Conservation (phyloP, 2,329 filamentous ascomycete species). For the Alternaria arbusti region DNA sequence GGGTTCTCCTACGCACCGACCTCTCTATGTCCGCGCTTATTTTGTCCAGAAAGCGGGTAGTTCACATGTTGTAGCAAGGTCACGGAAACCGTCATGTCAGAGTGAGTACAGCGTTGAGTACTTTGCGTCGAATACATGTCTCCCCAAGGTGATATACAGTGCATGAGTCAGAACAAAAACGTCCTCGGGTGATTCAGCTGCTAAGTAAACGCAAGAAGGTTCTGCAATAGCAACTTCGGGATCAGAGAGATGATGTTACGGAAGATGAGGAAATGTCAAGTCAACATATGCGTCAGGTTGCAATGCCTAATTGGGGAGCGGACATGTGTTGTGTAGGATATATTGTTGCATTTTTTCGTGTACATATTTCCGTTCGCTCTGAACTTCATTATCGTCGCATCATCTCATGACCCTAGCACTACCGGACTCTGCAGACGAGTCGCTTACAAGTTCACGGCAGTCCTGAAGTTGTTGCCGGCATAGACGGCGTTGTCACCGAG, state of each 20-base stretch:
- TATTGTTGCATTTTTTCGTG: slow-evolving; percentile 11
- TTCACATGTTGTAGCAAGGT: neutral
- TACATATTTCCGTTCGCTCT: slow-evolving; percentile 4
- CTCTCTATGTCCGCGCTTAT: neutral
- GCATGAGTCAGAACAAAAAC: neutral
- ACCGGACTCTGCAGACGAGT: neutral
- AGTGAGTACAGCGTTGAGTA: neutral
- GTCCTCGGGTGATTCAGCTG: neutral
- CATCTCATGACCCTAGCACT: neutral
- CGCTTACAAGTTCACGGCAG: slow-evolving; percentile 72
- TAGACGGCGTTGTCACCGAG: slow-evolving; percentile 84
- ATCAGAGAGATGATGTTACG: neutral
- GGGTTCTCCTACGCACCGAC: neutral
- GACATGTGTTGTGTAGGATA: neutral
- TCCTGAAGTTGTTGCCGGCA: slow-evolving; percentile 92
- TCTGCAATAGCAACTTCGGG: neutral
- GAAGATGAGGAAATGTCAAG: neutral
- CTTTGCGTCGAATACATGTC: neutral
- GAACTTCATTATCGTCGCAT: slow-evolving; percentile 11
- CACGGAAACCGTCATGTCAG: neutral
- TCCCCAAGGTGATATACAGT: neutral
- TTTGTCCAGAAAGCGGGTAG: neutral
- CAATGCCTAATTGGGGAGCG: neutral
- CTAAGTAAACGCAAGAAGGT: neutral
- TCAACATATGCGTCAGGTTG: neutral